Base-by-base conservation (phyloP, 202 grass and related monocot genomes). In the Setaria italica region DNA sequence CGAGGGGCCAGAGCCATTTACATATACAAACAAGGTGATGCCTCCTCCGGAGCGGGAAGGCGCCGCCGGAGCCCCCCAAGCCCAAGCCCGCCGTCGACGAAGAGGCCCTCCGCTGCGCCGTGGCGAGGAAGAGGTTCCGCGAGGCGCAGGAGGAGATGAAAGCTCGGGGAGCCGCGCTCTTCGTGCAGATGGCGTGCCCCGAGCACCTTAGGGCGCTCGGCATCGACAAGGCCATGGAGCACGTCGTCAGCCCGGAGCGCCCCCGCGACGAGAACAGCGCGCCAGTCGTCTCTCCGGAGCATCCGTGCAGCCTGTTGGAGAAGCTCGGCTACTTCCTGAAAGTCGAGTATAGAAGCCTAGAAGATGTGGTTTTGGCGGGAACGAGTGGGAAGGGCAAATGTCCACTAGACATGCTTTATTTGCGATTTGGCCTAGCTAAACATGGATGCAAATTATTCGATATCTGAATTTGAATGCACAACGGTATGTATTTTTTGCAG, bases 171-270 rank as follows among this genome's bases (percentile, higher is more conserved):
- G 53, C 37, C 0, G 37, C 43, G 5, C 80, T 84, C 16, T 56
- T 60, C 86, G 19, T 12, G 57, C 37, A 79, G 57, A 48, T 11
- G 17, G 63, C 82, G 43, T 57, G 20, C 47, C 67, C 33, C 4
- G 37, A 19, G 80, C 67, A 79, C 3, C 55, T 88, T 46, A 54
- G 42, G 47, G 81, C n/a, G 47, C 57, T 84, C 17, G 81, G 58
- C 74, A 88, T 88, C 7, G 15, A 82, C 37, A 6, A 3, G 13
- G 67, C 53, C 57, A 53, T 88, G 29, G 87, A 88, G 74, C 19
- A 12, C 19, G 13, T 46, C 21, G 74, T 65, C 13, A 88, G 80
- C 86, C 73, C 55, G 10, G 80, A 55, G 41, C 17, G 49, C 30
- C 79, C 19, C 4, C 70, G 49, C 5, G 70, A 13, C 19, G 9